A percentile compares a stretch with the other conserved stretches of the same genome.
Evolutionary conservation across 1,284 basidiomycete species (phyloP).

Genomic region (Cryptococcus sp.): DNA sequence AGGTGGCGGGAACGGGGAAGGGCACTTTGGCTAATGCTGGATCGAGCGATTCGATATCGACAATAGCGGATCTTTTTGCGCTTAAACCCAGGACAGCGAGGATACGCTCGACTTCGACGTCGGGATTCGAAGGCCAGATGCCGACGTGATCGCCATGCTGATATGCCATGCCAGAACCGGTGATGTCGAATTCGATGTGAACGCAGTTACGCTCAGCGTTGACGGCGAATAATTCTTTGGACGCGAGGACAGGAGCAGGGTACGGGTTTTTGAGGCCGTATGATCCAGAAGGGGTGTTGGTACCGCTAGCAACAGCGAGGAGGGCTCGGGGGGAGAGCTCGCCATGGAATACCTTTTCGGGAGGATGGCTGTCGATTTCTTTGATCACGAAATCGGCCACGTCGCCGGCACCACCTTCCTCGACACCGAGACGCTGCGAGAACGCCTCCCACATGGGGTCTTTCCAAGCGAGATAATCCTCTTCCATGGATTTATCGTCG

Average conservation of each 20-base stretch:
- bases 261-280: slow-evolving; percentile 94
- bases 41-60: slow-evolving; percentile 92
- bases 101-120: slow-evolving; percentile 85
- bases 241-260: slow-evolving; percentile 73
- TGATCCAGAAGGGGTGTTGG: slow-evolving; percentile 58
- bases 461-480: slow-evolving; percentile 99
- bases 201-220: slow-evolving; percentile 86
- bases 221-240: slow-evolving; percentile 80
- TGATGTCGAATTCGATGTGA: slow-evolving; percentile 91
- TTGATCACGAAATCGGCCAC: slow-evolving; percentile 91
- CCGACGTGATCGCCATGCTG: slow-evolving; percentile 98
- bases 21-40: slow-evolving; percentile 97
- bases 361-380: slow-evolving; percentile 68
- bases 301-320: slow-evolving; percentile 40
- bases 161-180: slow-evolving; percentile 95
- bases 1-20: slow-evolving; percentile 96
- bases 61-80: slow-evolving; percentile 71
- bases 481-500: slow-evolving; percentile 99
- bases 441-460: slow-evolving; percentile 94
- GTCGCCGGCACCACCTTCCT: slow-evolving; percentile 94
- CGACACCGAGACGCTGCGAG: slow-evolving; percentile 75
- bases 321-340: slow-evolving; percentile 88
- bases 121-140: slow-evolving; percentile 94
- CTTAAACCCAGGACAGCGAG: slow-evolving; percentile 81
- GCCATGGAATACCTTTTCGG: slow-evolving; percentile 87